Percentiles rank a stretch among this genome's conserved stretches.
These are phyloP conservation scores for Candida hispaniensis DNA, from an alignment of 805 yeast species.

Conservation along the genomic window DNA sequence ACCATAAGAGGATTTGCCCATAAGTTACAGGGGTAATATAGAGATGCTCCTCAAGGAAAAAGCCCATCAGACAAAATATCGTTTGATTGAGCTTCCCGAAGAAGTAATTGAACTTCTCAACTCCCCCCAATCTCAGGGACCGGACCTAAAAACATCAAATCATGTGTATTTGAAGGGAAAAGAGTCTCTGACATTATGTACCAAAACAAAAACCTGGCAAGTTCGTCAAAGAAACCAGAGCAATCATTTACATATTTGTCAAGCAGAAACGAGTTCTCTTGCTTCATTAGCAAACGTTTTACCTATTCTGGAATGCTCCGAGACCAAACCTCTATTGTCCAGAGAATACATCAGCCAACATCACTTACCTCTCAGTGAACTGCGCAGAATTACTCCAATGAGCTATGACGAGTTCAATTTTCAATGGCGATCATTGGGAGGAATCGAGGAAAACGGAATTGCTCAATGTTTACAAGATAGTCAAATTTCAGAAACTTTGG, in stretches of 20 bases:
- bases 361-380: conserved; percentile 1
- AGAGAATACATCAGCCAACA: conserved; percentile 1
- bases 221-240: conserved; percentile 7
- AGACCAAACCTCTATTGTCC: not conserved
- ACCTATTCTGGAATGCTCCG: conserved; percentile 7
- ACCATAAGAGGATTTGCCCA: too few relatives aligned
- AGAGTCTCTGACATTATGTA: conserved; percentile 8
- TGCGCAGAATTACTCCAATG: conserved; percentile 29
- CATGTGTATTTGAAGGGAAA: conserved; percentile 5
- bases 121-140: conserved; percentile 1
- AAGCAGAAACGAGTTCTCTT: conserved; percentile 29
- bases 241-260: conserved; percentile 15
- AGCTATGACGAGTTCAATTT: conserved; percentile 43
- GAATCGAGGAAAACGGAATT: conserved; percentile 42
- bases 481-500: conserved; percentile 22
- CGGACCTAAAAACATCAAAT: conserved; percentile 1
- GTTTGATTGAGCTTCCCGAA: conserved; percentile 23
- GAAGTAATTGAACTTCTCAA: conserved; percentile 17
- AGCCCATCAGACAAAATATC: too few relatives aligned
- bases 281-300: conserved; percentile 1
- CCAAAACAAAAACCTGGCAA: conserved; percentile 10
- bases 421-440: conserved; percentile 45
- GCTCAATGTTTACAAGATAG: conserved; percentile 30
- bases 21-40: too few relatives aligned
- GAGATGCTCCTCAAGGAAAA: too few relatives aligned